Conservation (phyloP, 129 eudicot species). For the Centella asiatica region DNA sequence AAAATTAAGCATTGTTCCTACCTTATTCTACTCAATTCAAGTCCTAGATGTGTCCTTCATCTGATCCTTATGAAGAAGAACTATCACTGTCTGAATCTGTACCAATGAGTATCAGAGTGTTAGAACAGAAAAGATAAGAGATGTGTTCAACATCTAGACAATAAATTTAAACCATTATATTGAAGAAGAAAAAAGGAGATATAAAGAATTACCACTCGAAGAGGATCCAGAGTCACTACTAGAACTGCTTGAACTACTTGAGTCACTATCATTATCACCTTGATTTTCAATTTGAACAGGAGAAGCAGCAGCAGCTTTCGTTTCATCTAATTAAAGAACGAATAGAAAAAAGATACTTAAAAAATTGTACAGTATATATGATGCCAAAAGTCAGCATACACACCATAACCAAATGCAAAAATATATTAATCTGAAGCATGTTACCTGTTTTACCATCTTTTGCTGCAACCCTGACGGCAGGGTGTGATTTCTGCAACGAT, state of each 20-base stretch:
- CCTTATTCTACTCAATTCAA: conserved; percentile 34
- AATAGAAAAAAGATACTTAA: background rate
- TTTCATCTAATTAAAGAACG: conserved; percentile 32
- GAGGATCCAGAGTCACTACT: conserved; percentile 92
- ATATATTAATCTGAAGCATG: background rate
- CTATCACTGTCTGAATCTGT: conserved; percentile 93
- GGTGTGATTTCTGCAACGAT: conserved; percentile 45
- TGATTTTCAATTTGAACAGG: conserved; percentile 41
- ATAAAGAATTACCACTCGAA: conserved; percentile 60
- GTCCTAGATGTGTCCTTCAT: conserved; percentile 48
- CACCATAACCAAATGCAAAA: conserved; percentile 3
- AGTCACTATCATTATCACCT: conserved; percentile 45
- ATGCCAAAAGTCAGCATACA: background rate
- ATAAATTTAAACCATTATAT: background rate
- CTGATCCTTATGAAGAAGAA: conserved; percentile 78
- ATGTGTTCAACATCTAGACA: background rate
- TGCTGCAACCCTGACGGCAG: conserved; percentile 24
- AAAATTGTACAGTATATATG: background rate
- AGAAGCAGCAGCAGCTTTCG: conserved; percentile 25
- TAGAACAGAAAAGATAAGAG: too few relatives aligned
- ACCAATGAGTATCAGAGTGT: conserved; percentile 6
- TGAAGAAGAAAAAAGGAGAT: background rate
- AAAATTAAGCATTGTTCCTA: background rate
- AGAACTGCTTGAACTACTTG: conserved; percentile 96
- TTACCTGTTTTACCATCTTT: conserved; percentile 45